Conservation (phyloP, 371 early-diverging fungal species). For the Fennellomyces sp. region DNA sequence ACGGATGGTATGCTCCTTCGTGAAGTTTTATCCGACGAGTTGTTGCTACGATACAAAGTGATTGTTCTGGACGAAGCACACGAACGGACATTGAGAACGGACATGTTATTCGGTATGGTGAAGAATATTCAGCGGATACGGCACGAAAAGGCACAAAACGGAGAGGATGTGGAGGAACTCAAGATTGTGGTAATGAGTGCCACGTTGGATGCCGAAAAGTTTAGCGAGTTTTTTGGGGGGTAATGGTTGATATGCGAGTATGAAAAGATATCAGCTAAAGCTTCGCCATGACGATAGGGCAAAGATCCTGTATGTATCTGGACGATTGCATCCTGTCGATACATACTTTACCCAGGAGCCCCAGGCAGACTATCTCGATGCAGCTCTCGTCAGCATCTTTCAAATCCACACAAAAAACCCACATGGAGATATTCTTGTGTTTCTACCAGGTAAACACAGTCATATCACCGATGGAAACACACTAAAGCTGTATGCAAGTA, state of each 20-base stretch:
- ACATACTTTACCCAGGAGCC: conserved; percentile 77
- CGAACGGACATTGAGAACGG: conserved; percentile 97
- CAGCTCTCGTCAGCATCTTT: conserved; percentile 83
- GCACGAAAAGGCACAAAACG: conserved; percentile 36
- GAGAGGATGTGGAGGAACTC: conserved; percentile 61
- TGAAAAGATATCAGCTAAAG: background rate
- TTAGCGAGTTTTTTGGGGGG: conserved; percentile 86
- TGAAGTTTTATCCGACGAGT: conserved; percentile 86
- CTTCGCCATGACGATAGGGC: conserved; percentile 52
- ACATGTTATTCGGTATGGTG: conserved; percentile 95
- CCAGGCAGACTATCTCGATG: conserved; percentile 90
- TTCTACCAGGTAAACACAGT: conserved; percentile 77
- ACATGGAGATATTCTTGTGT: conserved; percentile 90
- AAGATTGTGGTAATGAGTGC: conserved; percentile 98
- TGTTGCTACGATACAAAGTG: conserved; percentile 80
- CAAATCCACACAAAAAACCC: conserved; percentile 90
- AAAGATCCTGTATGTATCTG: conserved; percentile 78
- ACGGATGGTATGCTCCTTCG: conserved; percentile 99
- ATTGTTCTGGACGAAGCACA: conserved; percentile 99
- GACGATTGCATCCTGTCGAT: conserved; percentile 89
- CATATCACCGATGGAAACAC: background rate
- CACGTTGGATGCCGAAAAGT: conserved; percentile 92
- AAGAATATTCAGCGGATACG: conserved; percentile 82
- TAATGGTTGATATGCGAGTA: conserved; percentile 16
- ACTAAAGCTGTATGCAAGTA: background rate